phyloP scores from a whole-genome alignment of 2,329 filamentous ascomycete genomes.

The Fusarium tricinctum region DNA sequence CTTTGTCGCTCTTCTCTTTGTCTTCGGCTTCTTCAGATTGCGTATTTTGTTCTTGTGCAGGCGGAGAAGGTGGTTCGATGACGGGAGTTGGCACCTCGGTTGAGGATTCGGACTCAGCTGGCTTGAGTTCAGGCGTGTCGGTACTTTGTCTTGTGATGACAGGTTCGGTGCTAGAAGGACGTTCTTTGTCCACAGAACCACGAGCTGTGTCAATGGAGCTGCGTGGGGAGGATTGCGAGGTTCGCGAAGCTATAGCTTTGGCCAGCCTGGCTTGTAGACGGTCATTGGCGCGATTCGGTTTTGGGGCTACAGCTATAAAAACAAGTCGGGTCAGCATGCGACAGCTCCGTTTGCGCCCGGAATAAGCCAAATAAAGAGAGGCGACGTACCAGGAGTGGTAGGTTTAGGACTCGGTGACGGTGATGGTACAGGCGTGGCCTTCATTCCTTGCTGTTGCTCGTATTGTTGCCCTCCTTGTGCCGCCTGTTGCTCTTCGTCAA shows the following conservation, averaged over 20 bases:
- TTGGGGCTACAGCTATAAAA: conserved; percentile 65
- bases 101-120: conserved; percentile 23
- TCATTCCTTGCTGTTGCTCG: conserved; percentile 44
- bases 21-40: conserved; percentile 10
- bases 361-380: neutral
- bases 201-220: conserved; percentile 56
- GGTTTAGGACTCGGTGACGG: conserved; percentile 46
- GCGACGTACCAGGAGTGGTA: conserved; percentile 16
- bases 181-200: conserved; percentile 49
- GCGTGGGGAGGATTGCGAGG: conserved; percentile 54
- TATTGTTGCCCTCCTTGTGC: conserved; percentile 25
- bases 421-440: conserved; percentile 49
- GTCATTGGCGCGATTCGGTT: conserved; percentile 80
- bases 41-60: conserved; percentile 2
- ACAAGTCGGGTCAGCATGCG: conserved; percentile 7
- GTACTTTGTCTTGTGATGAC: conserved; percentile 29
- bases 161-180: conserved; percentile 37
- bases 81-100: conserved; percentile 10
- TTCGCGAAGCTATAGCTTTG: conserved; percentile 84
- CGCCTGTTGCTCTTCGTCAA: conserved; percentile 74
- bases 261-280: conserved; percentile 91
- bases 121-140: conserved; percentile 25
- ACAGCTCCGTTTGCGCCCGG: neutral
- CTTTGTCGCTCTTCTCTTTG: conserved; percentile 11
- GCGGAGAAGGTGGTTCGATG: conserved; percentile 1